phyloP scores from a whole-genome alignment of 164 flowering plant species.

The Magnolia sinica region DNA sequence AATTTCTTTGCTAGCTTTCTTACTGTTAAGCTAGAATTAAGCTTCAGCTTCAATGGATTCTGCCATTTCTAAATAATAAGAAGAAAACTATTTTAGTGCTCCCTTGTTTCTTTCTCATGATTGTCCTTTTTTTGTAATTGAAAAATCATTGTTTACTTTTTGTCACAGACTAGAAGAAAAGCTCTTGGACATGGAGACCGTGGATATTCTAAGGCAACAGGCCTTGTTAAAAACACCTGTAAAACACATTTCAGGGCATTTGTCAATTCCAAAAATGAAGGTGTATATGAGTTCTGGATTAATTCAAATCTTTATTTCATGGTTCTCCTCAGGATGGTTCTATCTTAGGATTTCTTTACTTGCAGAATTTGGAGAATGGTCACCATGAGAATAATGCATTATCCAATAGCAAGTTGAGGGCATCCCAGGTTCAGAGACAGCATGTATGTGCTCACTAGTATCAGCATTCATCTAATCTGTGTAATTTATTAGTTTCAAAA shows the following conservation, averaged over 20 bases:
- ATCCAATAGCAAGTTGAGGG: constrained; percentile 59
- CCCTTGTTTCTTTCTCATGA: not conserved
- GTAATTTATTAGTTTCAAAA: too few relatives aligned
- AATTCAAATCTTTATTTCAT: not conserved
- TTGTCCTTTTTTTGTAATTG: not conserved
- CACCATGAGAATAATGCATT: constrained; percentile 39
- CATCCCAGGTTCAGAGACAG: constrained; percentile 68
- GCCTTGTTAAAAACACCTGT: constrained; percentile 46
- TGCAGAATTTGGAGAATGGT: constrained; percentile 81
- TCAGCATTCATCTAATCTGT: not conserved
- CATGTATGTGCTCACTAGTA: constrained; percentile 46
- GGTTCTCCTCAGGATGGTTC: not conserved
- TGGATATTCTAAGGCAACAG: constrained; percentile 77
- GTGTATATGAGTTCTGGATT: constrained; percentile 21
- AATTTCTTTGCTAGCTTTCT: not conserved
- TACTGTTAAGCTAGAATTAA: not conserved
- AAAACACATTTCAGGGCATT: constrained; percentile 46
- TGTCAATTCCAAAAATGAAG: constrained; percentile 32
- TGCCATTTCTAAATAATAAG: not conserved
- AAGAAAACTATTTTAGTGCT: not conserved
- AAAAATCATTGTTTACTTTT: not conserved
- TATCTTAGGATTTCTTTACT: constrained; percentile 1
- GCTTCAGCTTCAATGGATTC: not conserved
- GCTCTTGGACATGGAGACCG: constrained; percentile 67
- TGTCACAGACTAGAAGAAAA: constrained; percentile 77